A percentile compares a stretch with the other conserved stretches of the same genome.
Conservation (phyloP, 139 green algal species). For the Pleodorina starrii region DNA sequence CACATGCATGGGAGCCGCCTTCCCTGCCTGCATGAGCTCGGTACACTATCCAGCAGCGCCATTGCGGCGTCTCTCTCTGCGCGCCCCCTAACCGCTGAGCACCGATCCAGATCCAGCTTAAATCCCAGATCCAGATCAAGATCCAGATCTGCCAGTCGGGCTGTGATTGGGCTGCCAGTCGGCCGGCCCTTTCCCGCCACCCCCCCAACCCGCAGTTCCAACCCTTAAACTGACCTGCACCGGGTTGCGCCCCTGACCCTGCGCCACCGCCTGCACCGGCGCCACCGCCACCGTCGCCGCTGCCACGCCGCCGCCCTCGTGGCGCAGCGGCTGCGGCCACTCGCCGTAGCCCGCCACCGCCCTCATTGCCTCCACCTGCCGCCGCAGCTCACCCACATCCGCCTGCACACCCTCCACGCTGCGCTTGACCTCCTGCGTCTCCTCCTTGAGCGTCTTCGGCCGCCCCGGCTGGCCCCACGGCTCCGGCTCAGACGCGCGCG, state of each 20-base stretch:
- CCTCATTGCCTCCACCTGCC: constrained; percentile 21
- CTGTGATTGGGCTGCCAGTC: too few species aligned
- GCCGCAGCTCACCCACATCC: constrained; percentile 28
- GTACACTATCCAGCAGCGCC: too few species aligned
- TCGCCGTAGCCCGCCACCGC: background rate
- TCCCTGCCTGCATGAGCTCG: too few species aligned
- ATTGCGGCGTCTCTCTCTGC: too few species aligned
- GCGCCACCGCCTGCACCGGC: background rate
- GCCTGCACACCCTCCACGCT: constrained; percentile 8
- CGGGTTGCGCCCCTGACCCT: background rate
- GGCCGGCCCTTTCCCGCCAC: too few species aligned
- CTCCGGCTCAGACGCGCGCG: background rate
- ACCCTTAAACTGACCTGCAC: constrained; percentile 35
- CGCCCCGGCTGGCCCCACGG: constrained; percentile 30
- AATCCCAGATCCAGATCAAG: too few species aligned
- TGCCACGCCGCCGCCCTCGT: background rate
- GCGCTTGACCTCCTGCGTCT: constrained; percentile 44
- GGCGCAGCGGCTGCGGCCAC: constrained; percentile 28
- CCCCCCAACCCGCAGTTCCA: too few species aligned
- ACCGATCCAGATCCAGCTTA: too few species aligned
- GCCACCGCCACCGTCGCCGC: background rate
- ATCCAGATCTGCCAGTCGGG: too few species aligned
- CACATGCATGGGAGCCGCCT: too few species aligned
- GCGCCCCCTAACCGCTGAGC: too few species aligned
- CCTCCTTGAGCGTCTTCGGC: constrained; percentile 16